phyloP scores from a whole-genome alignment of 163 green algal species.

The Coccomyxa subellipsoidea region DNA sequence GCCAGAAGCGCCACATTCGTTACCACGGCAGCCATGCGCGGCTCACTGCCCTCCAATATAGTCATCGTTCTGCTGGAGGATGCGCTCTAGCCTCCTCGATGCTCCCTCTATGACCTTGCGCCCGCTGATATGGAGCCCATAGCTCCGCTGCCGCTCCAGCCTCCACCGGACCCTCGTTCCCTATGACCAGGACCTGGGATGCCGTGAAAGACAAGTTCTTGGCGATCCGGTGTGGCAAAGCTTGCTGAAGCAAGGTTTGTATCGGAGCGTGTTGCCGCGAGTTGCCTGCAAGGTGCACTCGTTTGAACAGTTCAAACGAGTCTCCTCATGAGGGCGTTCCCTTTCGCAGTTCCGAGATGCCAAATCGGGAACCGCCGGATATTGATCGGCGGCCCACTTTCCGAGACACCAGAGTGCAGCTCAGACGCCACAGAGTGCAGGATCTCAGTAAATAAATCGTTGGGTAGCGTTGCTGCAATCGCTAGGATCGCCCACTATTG shows the following conservation, averaged over 20 bases:
- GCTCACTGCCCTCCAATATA: not conserved
- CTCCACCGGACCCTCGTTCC: too few relatives aligned
- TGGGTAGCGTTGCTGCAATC: too few relatives aligned
- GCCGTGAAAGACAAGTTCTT: too few relatives aligned
- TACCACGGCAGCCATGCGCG: not conserved
- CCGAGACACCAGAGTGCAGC: not conserved
- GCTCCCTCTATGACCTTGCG: not conserved
- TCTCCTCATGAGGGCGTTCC: too few relatives aligned
- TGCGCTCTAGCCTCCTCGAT: not conserved
- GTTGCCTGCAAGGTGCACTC: not conserved
- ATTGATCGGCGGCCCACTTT: not conserved
- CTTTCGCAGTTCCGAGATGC: too few relatives aligned
- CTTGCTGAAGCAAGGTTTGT: not conserved
- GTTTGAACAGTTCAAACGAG: not conserved
- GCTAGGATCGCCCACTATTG: too few relatives aligned
- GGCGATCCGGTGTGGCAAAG: too few relatives aligned
- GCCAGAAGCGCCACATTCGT: slow-evolving; percentile 1
- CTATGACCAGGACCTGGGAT: too few relatives aligned
- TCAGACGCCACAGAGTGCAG: too few relatives aligned
- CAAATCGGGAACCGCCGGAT: not conserved
- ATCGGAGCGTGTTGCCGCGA: not conserved
- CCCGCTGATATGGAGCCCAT: slow-evolving; percentile 25
- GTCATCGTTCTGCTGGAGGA: not conserved
- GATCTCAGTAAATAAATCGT: too few relatives aligned
- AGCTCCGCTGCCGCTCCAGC: too few relatives aligned